Evolutionary conservation across 2,329 filamentous ascomycete genomes (phyloP).

Genomic region (Talaromyces sp.): DNA sequence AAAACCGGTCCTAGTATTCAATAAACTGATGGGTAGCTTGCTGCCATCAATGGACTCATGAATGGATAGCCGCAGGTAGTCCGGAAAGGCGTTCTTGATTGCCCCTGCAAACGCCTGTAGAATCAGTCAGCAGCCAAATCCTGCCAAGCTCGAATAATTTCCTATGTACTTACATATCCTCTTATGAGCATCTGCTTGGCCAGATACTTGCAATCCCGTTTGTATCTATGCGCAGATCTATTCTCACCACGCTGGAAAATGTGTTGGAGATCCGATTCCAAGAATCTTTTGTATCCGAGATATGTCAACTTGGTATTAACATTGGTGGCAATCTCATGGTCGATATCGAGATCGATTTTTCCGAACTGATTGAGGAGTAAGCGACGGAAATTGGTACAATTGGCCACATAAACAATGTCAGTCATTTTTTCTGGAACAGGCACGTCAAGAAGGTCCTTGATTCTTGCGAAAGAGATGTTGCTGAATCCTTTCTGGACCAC

Average conservation of each 20-base stretch:
- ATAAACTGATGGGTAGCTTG: slow-evolving; percentile 48
- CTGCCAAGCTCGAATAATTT: background rate
- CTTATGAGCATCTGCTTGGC: slow-evolving; percentile 53
- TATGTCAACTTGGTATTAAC: slow-evolving; percentile 51
- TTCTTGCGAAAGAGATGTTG: slow-evolving; percentile 48
- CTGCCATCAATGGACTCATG: slow-evolving; percentile 46
- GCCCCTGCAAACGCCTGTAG: slow-evolving; percentile 50
- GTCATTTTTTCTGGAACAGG: slow-evolving; percentile 1
- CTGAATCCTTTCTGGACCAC: slow-evolving; percentile 34
- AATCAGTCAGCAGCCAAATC: background rate
- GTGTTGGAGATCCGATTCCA: slow-evolving; percentile 45
- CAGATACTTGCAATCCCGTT: slow-evolving; percentile 47
- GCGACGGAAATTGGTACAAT: slow-evolving; percentile 9
- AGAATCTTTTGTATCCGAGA: slow-evolving; percentile 51
- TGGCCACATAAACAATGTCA: slow-evolving; percentile 10
- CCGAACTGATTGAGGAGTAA: slow-evolving; percentile 8
- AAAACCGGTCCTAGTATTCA: slow-evolving; percentile 43
- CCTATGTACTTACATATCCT: slow-evolving; percentile 45
- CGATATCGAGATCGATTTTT: slow-evolving; percentile 37
- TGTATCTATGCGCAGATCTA: slow-evolving; percentile 20
- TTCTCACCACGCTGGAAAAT: slow-evolving; percentile 2
- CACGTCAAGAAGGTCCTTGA: slow-evolving; percentile 25
- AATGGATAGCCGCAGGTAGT: slow-evolving; percentile 51
- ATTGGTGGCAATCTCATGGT: slow-evolving; percentile 42
- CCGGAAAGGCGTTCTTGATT: slow-evolving; percentile 43